phyloP scores from a whole-genome alignment of 345 rosid species.

The Salix udensis region DNA sequence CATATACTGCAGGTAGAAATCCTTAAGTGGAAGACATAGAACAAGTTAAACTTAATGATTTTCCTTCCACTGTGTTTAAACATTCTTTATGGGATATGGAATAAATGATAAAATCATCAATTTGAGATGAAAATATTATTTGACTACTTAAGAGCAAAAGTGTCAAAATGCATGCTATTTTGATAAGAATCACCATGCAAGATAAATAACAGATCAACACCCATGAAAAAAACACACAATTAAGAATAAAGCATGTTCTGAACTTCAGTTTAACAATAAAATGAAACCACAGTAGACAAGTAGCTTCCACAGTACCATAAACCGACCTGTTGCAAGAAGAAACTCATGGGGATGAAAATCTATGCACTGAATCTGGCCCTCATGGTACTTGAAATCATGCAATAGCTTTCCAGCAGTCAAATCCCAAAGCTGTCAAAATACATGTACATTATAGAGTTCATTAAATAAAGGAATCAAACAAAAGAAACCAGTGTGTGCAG shows the following conservation, averaged over 20 bases:
- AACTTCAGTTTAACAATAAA: conserved; percentile 8
- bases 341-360: conserved; percentile 99
- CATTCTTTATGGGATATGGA: not conserved
- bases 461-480: not conserved
- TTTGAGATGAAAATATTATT: not conserved
- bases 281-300: not conserved
- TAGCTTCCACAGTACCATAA: conserved; percentile 2
- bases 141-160: not conserved
- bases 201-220: not conserved
- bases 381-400: conserved; percentile 88
- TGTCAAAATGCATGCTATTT: not conserved
- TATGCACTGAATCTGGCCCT: conserved; percentile 91
- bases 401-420: conserved; percentile 94
- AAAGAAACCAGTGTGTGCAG: not conserved
- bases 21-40: not conserved
- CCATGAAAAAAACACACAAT: not conserved
- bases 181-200: not conserved
- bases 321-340: conserved; percentile 88
- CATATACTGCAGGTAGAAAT: not conserved
- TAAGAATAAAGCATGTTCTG: not conserved
- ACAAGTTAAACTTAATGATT: not conserved
- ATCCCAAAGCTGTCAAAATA: conserved; percentile 79
- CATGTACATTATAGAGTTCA: conserved; percentile 1
- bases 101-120: not conserved
- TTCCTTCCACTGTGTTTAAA: not conserved